These are phyloP conservation scores for Stipa capillata DNA, from an alignment of 176 grass and related monocot genomes.

Conservation along the genomic window DNA sequence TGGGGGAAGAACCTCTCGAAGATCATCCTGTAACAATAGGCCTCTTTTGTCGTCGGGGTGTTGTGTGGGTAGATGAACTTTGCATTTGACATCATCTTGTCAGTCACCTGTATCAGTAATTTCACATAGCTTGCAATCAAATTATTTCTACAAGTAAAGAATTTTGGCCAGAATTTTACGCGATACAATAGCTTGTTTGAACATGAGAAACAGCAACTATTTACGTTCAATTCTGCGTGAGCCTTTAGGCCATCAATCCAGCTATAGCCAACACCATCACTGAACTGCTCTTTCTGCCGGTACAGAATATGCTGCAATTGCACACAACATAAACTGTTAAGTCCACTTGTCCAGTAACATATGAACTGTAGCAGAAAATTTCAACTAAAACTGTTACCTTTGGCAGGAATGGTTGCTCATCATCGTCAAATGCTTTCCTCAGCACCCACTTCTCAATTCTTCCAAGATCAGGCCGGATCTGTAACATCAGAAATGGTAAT, in stretches of 20 bases:
- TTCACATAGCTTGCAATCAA: background rate
- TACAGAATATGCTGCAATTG: slow-evolving; percentile 67
- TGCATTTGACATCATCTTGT: slow-evolving; percentile 62
- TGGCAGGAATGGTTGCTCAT: slow-evolving; percentile 59
- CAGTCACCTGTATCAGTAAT: slow-evolving; percentile 39
- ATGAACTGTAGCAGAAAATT: background rate
- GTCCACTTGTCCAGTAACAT: background rate
- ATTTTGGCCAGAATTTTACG: background rate
- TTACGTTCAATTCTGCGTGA: slow-evolving; percentile 49
- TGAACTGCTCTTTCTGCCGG: slow-evolving; percentile 93
- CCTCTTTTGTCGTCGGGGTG: slow-evolving; percentile 68
- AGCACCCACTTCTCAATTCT: slow-evolving; percentile 84
- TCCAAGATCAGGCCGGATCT: slow-evolving; percentile 62
- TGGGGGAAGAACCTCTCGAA: slow-evolving; percentile 87
- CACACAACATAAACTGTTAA: background rate
- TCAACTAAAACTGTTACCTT: slow-evolving; percentile 32
- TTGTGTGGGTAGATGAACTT: slow-evolving; percentile 51
- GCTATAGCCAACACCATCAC: slow-evolving; percentile 79
- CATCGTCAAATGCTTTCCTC: slow-evolving; percentile 78
- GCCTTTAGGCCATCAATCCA: slow-evolving; percentile 89
- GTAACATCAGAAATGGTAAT: background rate
- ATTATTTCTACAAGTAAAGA: background rate
- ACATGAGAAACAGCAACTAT: background rate
- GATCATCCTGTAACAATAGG: slow-evolving; percentile 83
- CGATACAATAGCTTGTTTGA: background rate